Conservation (phyloP, 1,139 yeast species). For the Diutina neorugosa region DNA sequence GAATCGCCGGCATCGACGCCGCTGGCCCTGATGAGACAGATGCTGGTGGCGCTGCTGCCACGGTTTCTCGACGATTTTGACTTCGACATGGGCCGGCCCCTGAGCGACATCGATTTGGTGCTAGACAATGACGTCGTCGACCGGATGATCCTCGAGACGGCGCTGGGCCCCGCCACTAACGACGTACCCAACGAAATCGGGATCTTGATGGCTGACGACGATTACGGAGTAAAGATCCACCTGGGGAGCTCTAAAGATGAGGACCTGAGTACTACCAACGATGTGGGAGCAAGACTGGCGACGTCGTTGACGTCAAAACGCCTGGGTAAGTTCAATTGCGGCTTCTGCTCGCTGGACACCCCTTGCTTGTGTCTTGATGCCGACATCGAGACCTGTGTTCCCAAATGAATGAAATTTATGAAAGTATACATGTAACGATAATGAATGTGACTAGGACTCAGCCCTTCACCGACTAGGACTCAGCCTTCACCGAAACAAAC, state of each 20-base stretch:
- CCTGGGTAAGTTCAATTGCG: conserved; percentile 13
- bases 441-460: too few species aligned
- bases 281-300: not conserved
- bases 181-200: not conserved
- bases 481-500: too few species aligned
- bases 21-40: not conserved
- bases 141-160: not conserved
- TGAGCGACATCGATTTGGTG: conserved; percentile 2
- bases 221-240: not conserved
- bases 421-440: not conserved
- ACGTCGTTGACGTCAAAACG: not conserved
- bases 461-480: too few species aligned
- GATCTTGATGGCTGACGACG: not conserved
- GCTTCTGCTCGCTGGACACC: conserved; percentile 30
- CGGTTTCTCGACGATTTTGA: not conserved
- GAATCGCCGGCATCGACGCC: not conserved
- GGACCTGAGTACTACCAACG: not conserved
- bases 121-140: conserved; percentile 3
- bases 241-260: not conserved
- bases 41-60: not conserved
- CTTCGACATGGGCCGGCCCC: not conserved
- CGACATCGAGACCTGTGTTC: conserved; percentile 5
- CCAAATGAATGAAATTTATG: not conserved
- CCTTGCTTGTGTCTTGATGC: conserved; percentile 32
- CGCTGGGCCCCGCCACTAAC: not conserved